Evolutionary conservation across 2,329 filamentous ascomycete genomes (phyloP), one percentile per base, ranked within the genome.

Genomic region (Aureobasidium melanogenum): DNA sequence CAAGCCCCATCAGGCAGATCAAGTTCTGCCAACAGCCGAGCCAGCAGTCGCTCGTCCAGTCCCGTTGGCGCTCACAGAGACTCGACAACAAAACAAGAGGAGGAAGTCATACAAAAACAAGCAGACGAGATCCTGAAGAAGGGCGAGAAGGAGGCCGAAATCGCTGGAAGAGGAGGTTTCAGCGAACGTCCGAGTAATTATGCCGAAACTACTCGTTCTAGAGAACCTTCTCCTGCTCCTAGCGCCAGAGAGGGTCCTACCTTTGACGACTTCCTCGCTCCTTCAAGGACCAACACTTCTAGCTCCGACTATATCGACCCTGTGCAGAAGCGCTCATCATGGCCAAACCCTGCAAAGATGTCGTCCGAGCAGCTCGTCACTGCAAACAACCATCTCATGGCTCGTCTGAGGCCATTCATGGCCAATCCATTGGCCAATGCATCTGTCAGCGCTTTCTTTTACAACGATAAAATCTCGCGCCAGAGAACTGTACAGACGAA

Each of bases 391-490:
- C 90, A 96, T 69, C 80, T 99, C 47, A 91, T 97, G 86, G 86
- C 89, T 57, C 83, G 94, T 58, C 80, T 99, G 46, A 87, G 86
- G 15, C 94, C 94, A 0, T 99, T 99, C 71, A 83, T 99, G 76
- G 91, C 91, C 0, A 92, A 87, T 43, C 91, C 94, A 0, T 78
- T 92, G 61, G 84, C 87, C 0, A 84, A 88, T 55, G 82, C 86
- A 22, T 87, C 92, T 0, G 87, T 99, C 58, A 97, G 91, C 0
- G 80, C 96, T 0, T 97, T 97, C 78, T 97, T 99, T 74, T 99
- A 95, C 76, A 94, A 97, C 68, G 85, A 95, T 15, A 76, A 82
- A 2, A 82, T 86, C 55, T 96, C 93, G 0, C 87, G 91, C 67
- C 95, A 93, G 30, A 84, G 88, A 57, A 96, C 89, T 0, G 84